Evolutionary conservation across 768 basidiomycete genomes (phyloP).

Genomic region (Rhizopogon rudus): DNA sequence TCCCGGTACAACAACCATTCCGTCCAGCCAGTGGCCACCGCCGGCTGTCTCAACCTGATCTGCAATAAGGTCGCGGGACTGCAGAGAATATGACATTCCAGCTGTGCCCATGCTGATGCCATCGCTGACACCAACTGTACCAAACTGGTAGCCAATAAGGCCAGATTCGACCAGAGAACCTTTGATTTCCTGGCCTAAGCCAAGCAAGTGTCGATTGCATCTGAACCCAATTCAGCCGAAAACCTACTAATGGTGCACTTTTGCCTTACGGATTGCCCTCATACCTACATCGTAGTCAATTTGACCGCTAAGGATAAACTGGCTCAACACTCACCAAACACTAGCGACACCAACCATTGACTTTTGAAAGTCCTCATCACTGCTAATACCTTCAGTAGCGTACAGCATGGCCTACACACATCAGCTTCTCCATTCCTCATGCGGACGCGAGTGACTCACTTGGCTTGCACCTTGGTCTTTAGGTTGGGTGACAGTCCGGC

Average conservation of each 20-base stretch:
- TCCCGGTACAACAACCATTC: slow-evolving; percentile 94
- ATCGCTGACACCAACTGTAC: slow-evolving; percentile 96
- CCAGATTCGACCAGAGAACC: slow-evolving; percentile 63
- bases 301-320: slow-evolving; percentile 4
- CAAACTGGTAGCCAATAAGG: slow-evolving; percentile 95
- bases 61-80: slow-evolving; percentile 95
- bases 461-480: slow-evolving; percentile 97
- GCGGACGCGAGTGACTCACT: slow-evolving; percentile 32
- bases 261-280: slow-evolving; percentile 92
- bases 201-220: slow-evolving; percentile 93
- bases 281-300: slow-evolving; percentile 57
- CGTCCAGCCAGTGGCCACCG: slow-evolving; percentile 97
- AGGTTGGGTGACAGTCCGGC: slow-evolving; percentile 78
- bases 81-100: slow-evolving; percentile 94
- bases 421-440: not conserved
- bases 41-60: slow-evolving; percentile 96
- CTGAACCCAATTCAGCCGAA: slow-evolving; percentile 34
- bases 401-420: slow-evolving; percentile 87
- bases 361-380: slow-evolving; percentile 84
- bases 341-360: slow-evolving; percentile 97
- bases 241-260: not conserved
- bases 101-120: slow-evolving; percentile 97
- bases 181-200: slow-evolving; percentile 84
- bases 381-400: slow-evolving; percentile 89
- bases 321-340: slow-evolving; percentile 68